Base-by-base conservation (phyloP, 495 filamentous ascomycete species). In the Aspergillus haitiensis region DNA sequence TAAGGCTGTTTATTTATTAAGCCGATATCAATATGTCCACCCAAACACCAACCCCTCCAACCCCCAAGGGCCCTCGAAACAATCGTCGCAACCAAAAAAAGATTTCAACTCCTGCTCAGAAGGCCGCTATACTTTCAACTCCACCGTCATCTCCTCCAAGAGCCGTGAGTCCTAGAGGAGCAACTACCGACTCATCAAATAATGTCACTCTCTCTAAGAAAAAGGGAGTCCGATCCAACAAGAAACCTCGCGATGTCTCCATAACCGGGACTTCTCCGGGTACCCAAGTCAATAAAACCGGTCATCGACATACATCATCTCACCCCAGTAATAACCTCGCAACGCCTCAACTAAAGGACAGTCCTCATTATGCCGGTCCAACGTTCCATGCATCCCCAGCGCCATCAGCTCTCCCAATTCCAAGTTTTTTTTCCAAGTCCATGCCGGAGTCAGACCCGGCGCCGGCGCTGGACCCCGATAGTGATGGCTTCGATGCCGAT, bases 331-430 rank as follows among this genome's bases (percentile, higher is more conserved):
- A 63, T 58, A 61, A 72, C 36, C 68, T 70, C 16, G 76, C 76
- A 12, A 82, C 84, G 21, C 75, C 82, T 15, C 81, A 78, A 45
- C n/a, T 68, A 18, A 78, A 76, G 60, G 71, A 75, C 32, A 70
- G 67, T 69, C 82, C 59, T 81, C 90, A 58, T 40, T 99, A 97
- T 72, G 94, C 94, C 12, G 94, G 94, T 13, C 90, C 93, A 13
- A 95, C 91, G 0, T 99, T 99, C 72, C 93, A 97, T 70, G 89
- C 91, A 10, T 99, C 94, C 2, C 94, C 94, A 12, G 93, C 92
- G 3, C 89, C 95, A 2, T 93, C 92, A 4, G 84, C 91, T n/a
- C 82, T 99, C 6, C 95, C 95, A 0, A 90, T 97, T 44, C 94
- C 94, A 2, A 94, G 86, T 70, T 96, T 96, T 70, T 84, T 96